Base-by-base conservation (phyloP, 2,329 filamentous ascomycete genomes). In the Penicillium sp. region DNA sequence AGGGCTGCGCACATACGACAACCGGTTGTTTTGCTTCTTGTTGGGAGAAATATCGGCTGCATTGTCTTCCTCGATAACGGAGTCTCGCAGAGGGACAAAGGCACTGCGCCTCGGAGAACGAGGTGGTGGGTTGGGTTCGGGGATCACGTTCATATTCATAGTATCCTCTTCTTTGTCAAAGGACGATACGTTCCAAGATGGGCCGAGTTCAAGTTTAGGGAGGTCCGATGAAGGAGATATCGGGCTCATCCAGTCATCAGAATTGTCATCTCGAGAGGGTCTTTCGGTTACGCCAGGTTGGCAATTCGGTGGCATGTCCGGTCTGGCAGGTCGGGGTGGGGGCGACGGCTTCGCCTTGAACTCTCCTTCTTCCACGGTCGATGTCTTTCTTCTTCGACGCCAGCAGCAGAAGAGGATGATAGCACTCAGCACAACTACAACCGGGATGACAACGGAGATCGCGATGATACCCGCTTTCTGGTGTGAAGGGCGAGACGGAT, bases 391-490 rank as follows among this genome's bases (percentile, higher is more conserved):
- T 44, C 66, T 63, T 39, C 64, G 68, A 44, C 67, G 68, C 63
- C 67, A 69, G 53, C 68, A 66, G 47, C 63, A 70, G 48, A 72
- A 67, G 8, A 73, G 53, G 30, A 69, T 59, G 7, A 67, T 46
- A 27, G 60, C 35, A 36, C 63, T 66, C 20, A 64, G 51, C 10
- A 70, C 48, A 11, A 68, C 59, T 9, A 63, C 69, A 6, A 69
- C 43, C 2, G 70, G 70, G n/a, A 71, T 60, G 18, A 72, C 61
- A 2, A 73, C 63, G 4, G 69, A 65, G 39, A 71, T 66, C 2
- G 65, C 69, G 36, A 73, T 71, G n/a, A 72, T 67, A 3, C 67
- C 67, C 36, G 68, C 69, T 56, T 70, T 73, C 46, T 61, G 66
- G 31, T 57, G 56, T 33, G 62, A 57, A 10, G 55, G 47, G 8